Percentiles rank a stretch among this genome's conserved stretches.
phyloP scores from a whole-genome alignment of 305 asterid genomes.

The Withania somnifera region DNA sequence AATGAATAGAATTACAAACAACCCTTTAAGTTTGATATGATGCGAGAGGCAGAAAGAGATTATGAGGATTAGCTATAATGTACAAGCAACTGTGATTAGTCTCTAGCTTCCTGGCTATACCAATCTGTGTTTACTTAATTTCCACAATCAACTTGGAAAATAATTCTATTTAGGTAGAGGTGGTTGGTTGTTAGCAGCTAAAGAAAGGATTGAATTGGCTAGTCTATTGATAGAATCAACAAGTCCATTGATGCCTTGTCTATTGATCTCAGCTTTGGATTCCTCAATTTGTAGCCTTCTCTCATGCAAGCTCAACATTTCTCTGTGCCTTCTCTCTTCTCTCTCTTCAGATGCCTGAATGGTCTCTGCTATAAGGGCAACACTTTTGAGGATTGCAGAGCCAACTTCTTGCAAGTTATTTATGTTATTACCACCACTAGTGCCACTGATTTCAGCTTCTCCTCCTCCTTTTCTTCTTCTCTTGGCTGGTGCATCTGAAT shows the following conservation, averaged over 20 bases:
- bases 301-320: slow-evolving; percentile 50
- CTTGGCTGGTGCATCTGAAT: slow-evolving; percentile 30
- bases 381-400: slow-evolving; percentile 56
- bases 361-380: slow-evolving; percentile 54
- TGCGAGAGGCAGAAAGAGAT: background rate
- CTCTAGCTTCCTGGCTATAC: background rate
- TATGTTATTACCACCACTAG: background rate
- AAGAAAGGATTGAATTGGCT: slow-evolving; percentile 64
- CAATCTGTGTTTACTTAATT: background rate
- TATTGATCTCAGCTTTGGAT: slow-evolving; percentile 58
- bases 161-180: slow-evolving; percentile 16
- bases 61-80: slow-evolving; percentile 11
- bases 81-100: slow-evolving; percentile 13
- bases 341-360: slow-evolving; percentile 62
- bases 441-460: background rate
- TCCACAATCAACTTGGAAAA: background rate
- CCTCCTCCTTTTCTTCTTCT: slow-evolving; percentile 20
- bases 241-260: slow-evolving; percentile 62
- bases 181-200: slow-evolving; percentile 38
- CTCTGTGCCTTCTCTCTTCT: slow-evolving; percentile 61
- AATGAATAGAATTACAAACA: background rate
- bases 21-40: background rate
- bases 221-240: slow-evolving; percentile 84
- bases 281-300: slow-evolving; percentile 70
- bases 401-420: slow-evolving; percentile 37